These are phyloP conservation scores for Luzula sylvatica DNA, from an alignment of 176 grass and related monocot species.

Conservation along the genomic window DNA sequence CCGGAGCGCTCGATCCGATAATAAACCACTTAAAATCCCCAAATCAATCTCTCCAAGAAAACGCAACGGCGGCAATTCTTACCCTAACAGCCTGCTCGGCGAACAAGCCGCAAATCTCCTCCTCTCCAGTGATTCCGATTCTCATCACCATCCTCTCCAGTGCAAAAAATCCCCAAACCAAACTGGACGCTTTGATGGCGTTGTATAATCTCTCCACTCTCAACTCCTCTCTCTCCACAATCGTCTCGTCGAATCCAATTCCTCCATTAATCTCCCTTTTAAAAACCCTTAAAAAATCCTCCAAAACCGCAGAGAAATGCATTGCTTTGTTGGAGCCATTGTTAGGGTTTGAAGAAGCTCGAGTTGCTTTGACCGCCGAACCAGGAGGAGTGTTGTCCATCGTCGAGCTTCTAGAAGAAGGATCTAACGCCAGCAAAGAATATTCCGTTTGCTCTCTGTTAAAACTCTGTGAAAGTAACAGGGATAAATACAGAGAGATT, in stretches of 20 bases:
- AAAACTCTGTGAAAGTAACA: slow-evolving; percentile 66
- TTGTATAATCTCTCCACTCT: slow-evolving; percentile 87
- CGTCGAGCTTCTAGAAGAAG: slow-evolving; percentile 91
- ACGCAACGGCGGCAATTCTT: slow-evolving; percentile 76
- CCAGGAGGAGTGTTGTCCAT: slow-evolving; percentile 71
- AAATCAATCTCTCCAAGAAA: slow-evolving; percentile 65
- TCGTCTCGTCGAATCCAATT: slow-evolving; percentile 69
- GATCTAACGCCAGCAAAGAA: slow-evolving; percentile 58
- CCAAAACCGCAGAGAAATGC: slow-evolving; percentile 72
- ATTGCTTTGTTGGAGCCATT: slow-evolving; percentile 72
- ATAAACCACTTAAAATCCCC: slow-evolving; percentile 60
- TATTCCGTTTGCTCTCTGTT: slow-evolving; percentile 70
- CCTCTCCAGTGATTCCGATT: slow-evolving; percentile 62
- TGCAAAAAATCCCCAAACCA: slow-evolving; percentile 72
- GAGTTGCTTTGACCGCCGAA: slow-evolving; percentile 43
- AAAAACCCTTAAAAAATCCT: slow-evolving; percentile 62
- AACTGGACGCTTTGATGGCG: slow-evolving; percentile 69
- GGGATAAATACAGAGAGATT: slow-evolving; percentile 53
- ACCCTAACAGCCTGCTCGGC: slow-evolving; percentile 70
- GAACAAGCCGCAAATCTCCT: slow-evolving; percentile 65
- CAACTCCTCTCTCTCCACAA: slow-evolving; percentile 41
- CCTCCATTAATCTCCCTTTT: slow-evolving; percentile 52
- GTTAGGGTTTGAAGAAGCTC: slow-evolving; percentile 53
- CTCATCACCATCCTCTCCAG: slow-evolving; percentile 55
- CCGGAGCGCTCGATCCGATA: slow-evolving; percentile 61